Base-by-base conservation (phyloP, 139 green algal genomes). In the Coccomyxa sp. region DNA sequence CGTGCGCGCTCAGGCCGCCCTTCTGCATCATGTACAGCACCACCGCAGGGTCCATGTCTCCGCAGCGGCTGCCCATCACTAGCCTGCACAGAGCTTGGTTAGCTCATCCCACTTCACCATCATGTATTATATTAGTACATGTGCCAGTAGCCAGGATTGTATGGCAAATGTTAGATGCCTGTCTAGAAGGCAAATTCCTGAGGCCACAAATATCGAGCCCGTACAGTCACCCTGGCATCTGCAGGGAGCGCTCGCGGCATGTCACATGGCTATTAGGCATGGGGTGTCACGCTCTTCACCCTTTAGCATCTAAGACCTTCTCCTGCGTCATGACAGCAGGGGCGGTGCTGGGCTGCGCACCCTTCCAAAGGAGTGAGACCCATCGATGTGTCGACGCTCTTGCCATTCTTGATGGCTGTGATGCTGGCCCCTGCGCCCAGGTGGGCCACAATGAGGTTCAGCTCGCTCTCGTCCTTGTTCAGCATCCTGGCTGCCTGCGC, bases 311-410 rank as follows among this genome's bases (percentile, higher is more conserved):
- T n/a, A n/a, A n/a, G n/a, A n/a, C n/a, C n/a, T n/a, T n/a, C n/a
- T n/a, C n/a, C n/a, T n/a, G n/a, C n/a, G n/a, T n/a, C n/a, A n/a
- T n/a, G n/a, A n/a, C 9, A 50, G 70, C 8, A 76, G 37, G 35
- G 24, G 12, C 0, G 7, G 37, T 18, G 9, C 27, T 38, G 18
- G 71, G 38, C 4, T 8, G 16, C 83, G 64, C 54, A 92, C 85
- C 92, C 92, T 68, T 97, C 92, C 22, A 97, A 78, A 18, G 92
- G 92, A 9, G 92, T 97, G 68, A 97, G 85, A 27, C 92, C 92
- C 92, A 96, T 96, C 41, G 70, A 89, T 0, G 92, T 97, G 89
- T 96, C 92, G 0, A 97, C 75, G 75, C 88, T 90, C n/a, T 81
- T 69, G 1, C 92, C 93, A 3, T 86, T 78, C 70, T 90, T 73